phyloP scores from a whole-genome alignment of 179 eudicot genomes.

The Spergularia azorica region DNA sequence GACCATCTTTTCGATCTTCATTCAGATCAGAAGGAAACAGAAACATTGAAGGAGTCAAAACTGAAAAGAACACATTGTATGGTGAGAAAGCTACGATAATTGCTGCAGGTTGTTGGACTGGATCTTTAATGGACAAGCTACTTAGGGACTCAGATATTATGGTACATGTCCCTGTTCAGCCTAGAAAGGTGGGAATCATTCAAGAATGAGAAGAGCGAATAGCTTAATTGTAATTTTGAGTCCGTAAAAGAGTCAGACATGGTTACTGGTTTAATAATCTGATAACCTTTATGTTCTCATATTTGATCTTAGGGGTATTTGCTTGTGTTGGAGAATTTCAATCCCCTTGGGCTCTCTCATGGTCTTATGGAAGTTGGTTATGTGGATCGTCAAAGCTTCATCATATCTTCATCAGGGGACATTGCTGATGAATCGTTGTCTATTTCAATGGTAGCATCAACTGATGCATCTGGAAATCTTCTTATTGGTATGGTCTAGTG shows the following conservation, averaged over 20 bases:
- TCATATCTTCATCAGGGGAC: conserved; percentile 34
- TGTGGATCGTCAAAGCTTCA: conserved; percentile 49
- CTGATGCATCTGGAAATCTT: conserved; percentile 75
- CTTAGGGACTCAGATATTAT: conserved; percentile 42
- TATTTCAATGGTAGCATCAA: conserved; percentile 90
- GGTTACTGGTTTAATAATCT: background rate
- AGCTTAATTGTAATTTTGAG: background rate
- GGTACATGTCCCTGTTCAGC: conserved; percentile 72
- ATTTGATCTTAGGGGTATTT: conserved; percentile 62
- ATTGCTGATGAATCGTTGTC: conserved; percentile 44
- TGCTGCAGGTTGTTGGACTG: conserved; percentile 98
- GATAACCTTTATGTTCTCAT: background rate
- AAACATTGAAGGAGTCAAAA: conserved; percentile 70
- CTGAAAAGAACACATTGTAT: conserved; percentile 55
- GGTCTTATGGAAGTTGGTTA: conserved; percentile 96
- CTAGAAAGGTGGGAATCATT: conserved; percentile 70
- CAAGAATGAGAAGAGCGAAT: background rate
- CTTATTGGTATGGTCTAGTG: conserved; percentile 56
- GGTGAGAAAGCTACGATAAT: conserved; percentile 68
- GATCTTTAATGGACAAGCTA: conserved; percentile 69
- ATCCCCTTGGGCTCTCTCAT: conserved; percentile 59
- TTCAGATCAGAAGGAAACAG: conserved; percentile 59
- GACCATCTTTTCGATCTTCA: conserved; percentile 14
- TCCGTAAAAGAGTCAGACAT: background rate
- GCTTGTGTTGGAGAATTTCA: conserved; percentile 72